Evolutionary conservation across 805 yeast genomes (phyloP), one percentile per base, ranked within the genome.

Genomic region (Zygosaccharomyces gambellarensis): DNA sequence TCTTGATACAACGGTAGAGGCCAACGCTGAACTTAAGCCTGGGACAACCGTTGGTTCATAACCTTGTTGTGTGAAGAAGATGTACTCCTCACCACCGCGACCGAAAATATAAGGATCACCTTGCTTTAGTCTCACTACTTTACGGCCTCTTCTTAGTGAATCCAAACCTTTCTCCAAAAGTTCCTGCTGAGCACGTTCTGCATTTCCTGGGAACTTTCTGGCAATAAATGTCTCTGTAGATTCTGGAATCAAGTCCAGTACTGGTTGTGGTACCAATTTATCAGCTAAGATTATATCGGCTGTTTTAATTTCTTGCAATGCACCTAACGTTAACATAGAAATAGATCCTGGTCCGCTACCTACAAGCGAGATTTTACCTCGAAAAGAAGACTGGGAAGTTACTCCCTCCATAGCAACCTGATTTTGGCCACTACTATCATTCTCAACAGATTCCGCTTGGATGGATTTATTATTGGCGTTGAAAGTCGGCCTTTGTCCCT

Each of bases 71-170:
- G 74, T 61, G 67, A 92, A 92, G 63, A 74, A 90, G 8, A 79
- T 59, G 64, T 67, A 87, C 62, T 92, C 98, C 69, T 92, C 98
- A 36, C 96, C 97, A 39, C 98, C 98, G 54, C 98, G 80, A 3
- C 98, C 98, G 65, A 88, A 92, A 29, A 92, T 87, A 67, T 89
- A 92, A 8, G 98, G 98, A 65, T 92, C 98, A 30, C 98, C 98
- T 69, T 92, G 98, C 67, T 92, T 92, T 57, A 92, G 76, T 50
- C 98, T 75, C 2, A 92, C 95, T 1, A 92, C 96, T 49, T 80
- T 81, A 59, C 80, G 75, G 12, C 97, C 97, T 45, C 75, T 67
- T 25, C 72, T 55, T 23, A 89, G 65, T 0, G 82, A 84, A 30
- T 75, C 76, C 14, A 92, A 68, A 0, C 96, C 97, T 55, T 83